phyloP scores from a whole-genome alignment of 2,329 filamentous ascomycete genomes.

The Xylariaceae sp. region DNA sequence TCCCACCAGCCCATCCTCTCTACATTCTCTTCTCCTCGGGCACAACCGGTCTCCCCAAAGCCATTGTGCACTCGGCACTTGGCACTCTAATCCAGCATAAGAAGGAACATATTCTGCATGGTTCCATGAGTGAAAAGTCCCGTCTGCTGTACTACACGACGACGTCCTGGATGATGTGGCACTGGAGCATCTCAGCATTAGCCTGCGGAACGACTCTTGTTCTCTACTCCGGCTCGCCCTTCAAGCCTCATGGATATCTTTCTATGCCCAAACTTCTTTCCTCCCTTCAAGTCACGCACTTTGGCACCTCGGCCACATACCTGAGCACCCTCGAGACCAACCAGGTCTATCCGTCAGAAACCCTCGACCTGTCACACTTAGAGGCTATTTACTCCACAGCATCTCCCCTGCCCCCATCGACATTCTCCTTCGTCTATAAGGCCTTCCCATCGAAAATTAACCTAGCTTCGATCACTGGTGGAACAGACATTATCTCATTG shows the following conservation, averaged over 20 bases:
- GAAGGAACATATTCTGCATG: slow-evolving; percentile 88
- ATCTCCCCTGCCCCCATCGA: slow-evolving; percentile 85
- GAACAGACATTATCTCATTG: slow-evolving; percentile 92
- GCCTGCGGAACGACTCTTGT: slow-evolving; percentile 78
- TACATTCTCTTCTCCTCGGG: slow-evolving; percentile 94
- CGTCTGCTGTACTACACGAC: slow-evolving; percentile 91
- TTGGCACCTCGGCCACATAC: slow-evolving; percentile 92
- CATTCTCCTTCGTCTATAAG: slow-evolving; percentile 82
- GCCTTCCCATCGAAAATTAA: slow-evolving; percentile 78
- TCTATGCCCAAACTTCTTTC: slow-evolving; percentile 80
- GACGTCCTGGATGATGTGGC: slow-evolving; percentile 99
- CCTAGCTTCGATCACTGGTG: slow-evolving; percentile 88
- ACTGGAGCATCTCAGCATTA: slow-evolving; percentile 86
- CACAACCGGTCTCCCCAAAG: slow-evolving; percentile 82
- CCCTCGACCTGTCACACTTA: slow-evolving; percentile 57
- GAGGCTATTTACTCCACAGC: slow-evolving; percentile 91
- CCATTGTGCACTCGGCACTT: slow-evolving; percentile 86
- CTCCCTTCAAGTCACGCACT: slow-evolving; percentile 78
- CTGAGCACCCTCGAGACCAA: slow-evolving; percentile 85
- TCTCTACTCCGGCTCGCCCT: slow-evolving; percentile 89
- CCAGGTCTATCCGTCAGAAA: slow-evolving; percentile 51
- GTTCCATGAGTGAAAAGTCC: slow-evolving; percentile 67
- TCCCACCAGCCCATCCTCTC: slow-evolving; percentile 79
- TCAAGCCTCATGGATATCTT: slow-evolving; percentile 70
- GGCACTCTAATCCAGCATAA: slow-evolving; percentile 95